Base-by-base conservation (phyloP, 768 basidiomycete species). In the Amanita thiersii region DNA sequence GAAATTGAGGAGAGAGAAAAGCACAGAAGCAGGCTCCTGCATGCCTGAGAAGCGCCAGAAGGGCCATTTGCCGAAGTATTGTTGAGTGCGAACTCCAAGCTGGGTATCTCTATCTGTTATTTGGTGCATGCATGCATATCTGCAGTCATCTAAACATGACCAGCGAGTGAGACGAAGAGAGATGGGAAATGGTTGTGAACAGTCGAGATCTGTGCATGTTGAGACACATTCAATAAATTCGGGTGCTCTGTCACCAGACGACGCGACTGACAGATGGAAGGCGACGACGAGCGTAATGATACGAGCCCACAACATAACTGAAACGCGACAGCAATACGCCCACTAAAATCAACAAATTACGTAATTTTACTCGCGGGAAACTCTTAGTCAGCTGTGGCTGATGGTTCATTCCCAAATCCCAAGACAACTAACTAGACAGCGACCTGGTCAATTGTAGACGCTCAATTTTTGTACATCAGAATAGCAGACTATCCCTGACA, bases 21-120 rank as follows among this genome's bases (percentile, higher is more conserved):
- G 60, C 44, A 96, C 92, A 2, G 88, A 87, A 5, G 92, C 84
- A 4, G 94, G 93, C 61, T 99, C 94, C 55, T 98, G 94, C 60
- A 90, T 83, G 21, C 92, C 89, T n/a, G 68, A 63, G 15, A 86
- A 65, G 21, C 93, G 73, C 76, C 81, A 85, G 58, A 99, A 98
- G 0, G 93, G 89, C 94, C 94, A 98, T 66, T 98, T 98, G 11
- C 94, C 96, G 52, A 90, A 77, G 59, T 86, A 93, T 51, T 96
- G 92, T 32, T 86, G 75, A 1, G 86, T 61, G 2, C 44, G 50
- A 29, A 53, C 50, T 0, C 75, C 73, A 4, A 45, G 50, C 23
- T 49, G 39, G n/a, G 73, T 49, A 24, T 77, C 75, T 5, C 61
- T 53, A 47, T 77, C 72, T 3, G 87, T 90, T 26, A 88, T 68